Base-by-base conservation (phyloP, 352 stramenopile species). In the Phytophthora hybrid region DNA sequence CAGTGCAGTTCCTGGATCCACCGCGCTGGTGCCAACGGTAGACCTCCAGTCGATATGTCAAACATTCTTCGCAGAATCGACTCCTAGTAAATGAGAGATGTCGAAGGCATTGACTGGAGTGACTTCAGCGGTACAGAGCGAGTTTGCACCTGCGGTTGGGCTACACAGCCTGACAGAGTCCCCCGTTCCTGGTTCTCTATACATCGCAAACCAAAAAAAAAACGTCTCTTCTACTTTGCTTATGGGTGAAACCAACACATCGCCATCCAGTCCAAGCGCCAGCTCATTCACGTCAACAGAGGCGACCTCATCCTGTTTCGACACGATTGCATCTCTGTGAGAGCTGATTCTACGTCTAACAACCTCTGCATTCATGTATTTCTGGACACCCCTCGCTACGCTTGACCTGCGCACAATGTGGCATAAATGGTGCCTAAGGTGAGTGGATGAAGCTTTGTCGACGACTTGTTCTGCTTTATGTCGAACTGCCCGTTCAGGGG, bases 391-490 rank as follows among this genome's bases (percentile, higher is more conserved):
- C 23, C 52, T 16, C 52, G 4, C 26, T 58, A 34, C 14, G 23
- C 21, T 7, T 23, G 5, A 11, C 52, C 52, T 6, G 8, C 9
- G 11, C 37, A 23, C 3, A 23, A 34, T 9, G n/a, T 18, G 9
- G 21, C 52, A 2, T 5, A 39, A 16, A 58, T 58, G 11, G 23
- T 58, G 7, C n/a, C 8, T n/a, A 4, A 9, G 9, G 8, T 58
- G 11, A 26, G 23, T 5, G 23, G 41, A 13, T 6, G 4, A 10
- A 1, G 52, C 23, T 9, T 39, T 16, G 14, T 58, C 9, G 52
- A 58, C 55, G 55, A 61, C 19, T 4, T 46, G 0, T 61, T 61
- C 34, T 61, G 55, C 34, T 61, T 51, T 11, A n/a, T 61, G 8
- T 16, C 16, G 34, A 32, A 51, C 2, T 61, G 32, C 32, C 34